Base-by-base conservation (phyloP, 768 basidiomycete genomes). In the Amanita brunnescens region DNA sequence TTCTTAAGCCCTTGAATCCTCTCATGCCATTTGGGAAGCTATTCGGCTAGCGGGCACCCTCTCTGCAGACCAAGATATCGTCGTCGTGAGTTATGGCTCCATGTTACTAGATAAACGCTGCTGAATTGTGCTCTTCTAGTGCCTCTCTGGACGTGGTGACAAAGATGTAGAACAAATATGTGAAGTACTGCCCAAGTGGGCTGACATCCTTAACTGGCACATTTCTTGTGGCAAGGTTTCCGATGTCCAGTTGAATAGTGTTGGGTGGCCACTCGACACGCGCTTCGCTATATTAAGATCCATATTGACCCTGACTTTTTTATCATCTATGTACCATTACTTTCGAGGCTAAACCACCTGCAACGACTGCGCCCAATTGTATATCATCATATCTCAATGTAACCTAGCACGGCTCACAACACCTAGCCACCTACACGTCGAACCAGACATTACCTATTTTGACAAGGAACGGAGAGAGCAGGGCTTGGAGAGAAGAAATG, bases 111-210 rank as follows among this genome's bases (percentile, higher is more conserved):
- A 34, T 33, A 16, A 45, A 12, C 34, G 39, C 39, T 26, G 16
- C 13, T 9, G 23, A 13, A 54, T 47, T 57, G 26, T 54, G 2
- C 59, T 34, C 21, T 40, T 12, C 29, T 42, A 94, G 90, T 96
- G 92, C 61, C 72, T 97, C 47, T 94, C 91, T 49, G 95, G 95
- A 45, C 82, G 95, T 55, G 96, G 96, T 14, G 93, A 98, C 68
- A 98, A 98, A 68, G 95, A 99, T 62, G 96, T 99, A 3, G 88
- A 95, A 58, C 88, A 98, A 62, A 93, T 99, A 52, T 92, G 87
- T n/a, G 72, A 94, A 60, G 72, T 97, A 35, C 74, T 99, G 49
- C 95, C 95, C 9, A 89, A 95, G 68, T 97, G 95, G 95, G 92
- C 88, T 10, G 86, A 96, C 61, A 83, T 70, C 58, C 77, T 98